Percentiles rank a stretch among this genome's conserved stretches.
These are phyloP conservation scores for Phytophthora brassicae DNA, from an alignment of 352 stramenopile species.

Conservation along the genomic window DNA sequence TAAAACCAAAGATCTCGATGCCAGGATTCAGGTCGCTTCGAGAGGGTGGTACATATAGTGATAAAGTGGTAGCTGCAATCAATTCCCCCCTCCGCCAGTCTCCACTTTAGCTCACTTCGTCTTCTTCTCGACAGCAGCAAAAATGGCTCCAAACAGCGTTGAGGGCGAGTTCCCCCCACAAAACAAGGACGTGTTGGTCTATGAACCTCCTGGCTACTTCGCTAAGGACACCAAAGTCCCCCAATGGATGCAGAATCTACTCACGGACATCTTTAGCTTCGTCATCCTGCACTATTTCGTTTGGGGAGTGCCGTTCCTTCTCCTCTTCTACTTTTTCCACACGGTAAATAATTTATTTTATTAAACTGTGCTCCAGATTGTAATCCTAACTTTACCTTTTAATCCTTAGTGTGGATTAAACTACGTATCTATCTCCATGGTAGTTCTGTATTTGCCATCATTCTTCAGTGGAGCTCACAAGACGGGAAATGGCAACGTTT, in stretches of 20 bases:
- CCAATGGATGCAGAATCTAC: slow-evolving; percentile 25
- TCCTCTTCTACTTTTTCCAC: slow-evolving; percentile 42
- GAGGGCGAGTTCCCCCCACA: background rate
- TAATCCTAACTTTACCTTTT: too few species aligned
- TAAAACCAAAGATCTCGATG: too few species aligned
- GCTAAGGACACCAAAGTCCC: slow-evolving; percentile 27
- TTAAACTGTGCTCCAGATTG: too few species aligned
- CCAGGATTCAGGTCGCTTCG: slow-evolving; percentile 8
- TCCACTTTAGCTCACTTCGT: background rate
- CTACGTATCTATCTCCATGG: slow-evolving; percentile 33
- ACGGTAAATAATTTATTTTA: slow-evolving; percentile 14
- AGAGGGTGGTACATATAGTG: slow-evolving; percentile 4
- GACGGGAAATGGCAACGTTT: slow-evolving; percentile 37
- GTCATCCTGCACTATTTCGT: slow-evolving; percentile 53
- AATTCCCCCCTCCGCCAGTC: background rate
- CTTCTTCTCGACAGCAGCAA: background rate
- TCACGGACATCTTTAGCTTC: slow-evolving; percentile 41
- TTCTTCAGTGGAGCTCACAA: slow-evolving; percentile 48
- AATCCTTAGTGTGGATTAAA: slow-evolving; percentile 31
- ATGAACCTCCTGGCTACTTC: slow-evolving; percentile 39
- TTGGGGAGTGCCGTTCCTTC: slow-evolving; percentile 35
- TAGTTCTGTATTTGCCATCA: slow-evolving; percentile 48
- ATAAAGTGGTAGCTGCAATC: background rate
- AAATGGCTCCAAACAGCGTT: slow-evolving; percentile 18
- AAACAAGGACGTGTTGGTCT: slow-evolving; percentile 27